phyloP scores from a whole-genome alignment of 441 rosid genomes.

The Biscutella laevigata region DNA sequence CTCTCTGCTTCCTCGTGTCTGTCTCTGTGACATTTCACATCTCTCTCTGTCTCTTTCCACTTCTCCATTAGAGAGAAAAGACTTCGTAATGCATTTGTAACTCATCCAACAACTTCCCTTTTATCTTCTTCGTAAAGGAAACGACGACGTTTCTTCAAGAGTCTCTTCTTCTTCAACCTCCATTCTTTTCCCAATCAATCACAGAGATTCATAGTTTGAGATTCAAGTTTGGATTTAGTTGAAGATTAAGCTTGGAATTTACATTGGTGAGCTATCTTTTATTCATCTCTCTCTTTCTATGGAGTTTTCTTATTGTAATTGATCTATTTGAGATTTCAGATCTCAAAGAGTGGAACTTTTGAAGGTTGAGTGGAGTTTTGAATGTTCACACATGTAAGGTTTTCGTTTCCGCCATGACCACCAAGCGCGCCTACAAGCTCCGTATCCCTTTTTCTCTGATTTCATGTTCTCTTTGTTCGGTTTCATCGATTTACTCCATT shows the following conservation, averaged over 20 bases:
- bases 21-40: constrained; percentile 3
- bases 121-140: constrained; percentile 13
- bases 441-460: constrained; percentile 63
- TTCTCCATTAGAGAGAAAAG: constrained; percentile 10
- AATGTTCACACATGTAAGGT: constrained; percentile 26
- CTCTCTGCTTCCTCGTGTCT: background rate
- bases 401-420: constrained; percentile 58
- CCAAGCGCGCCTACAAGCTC: constrained; percentile 98
- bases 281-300: background rate
- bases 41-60: background rate
- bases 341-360: too few species aligned
- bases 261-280: background rate
- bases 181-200: constrained; percentile 1
- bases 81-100: background rate
- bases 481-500: constrained; percentile 13
- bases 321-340: constrained; percentile 13
- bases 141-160: constrained; percentile 11
- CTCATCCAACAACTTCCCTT: constrained; percentile 11
- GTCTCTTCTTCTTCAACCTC: constrained; percentile 4
- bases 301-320: background rate
- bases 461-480: background rate
- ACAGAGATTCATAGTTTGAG: too few species aligned
- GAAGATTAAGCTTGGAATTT: background rate
- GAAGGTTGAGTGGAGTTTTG: constrained; percentile 18
- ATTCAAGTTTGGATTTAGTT: too few species aligned